Base-by-base conservation (phyloP, 106 monocot species). In the Dendrobium catenatum region DNA sequence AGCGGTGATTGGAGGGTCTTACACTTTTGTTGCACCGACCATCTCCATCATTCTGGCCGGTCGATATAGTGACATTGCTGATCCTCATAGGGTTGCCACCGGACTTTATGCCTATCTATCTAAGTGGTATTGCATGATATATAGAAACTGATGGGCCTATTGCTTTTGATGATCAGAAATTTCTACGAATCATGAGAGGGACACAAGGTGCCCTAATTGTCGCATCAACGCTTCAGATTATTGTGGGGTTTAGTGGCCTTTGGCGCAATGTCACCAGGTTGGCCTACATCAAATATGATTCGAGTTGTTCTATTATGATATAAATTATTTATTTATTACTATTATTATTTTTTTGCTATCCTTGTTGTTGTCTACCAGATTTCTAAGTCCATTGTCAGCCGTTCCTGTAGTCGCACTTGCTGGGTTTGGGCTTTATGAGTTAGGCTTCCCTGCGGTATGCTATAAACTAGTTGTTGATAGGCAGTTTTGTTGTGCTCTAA, bases 181-280 rank as follows among this genome's bases (percentile, higher is more conserved):
- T 99, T 77, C 77, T 88, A 47, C 88, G 83, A 1, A 95, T 91
- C 64, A 99, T 99, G 95, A 89, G 98, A n/a, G 98, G 93, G 74
- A 99, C 95, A 8, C 98, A 99, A 85, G 98, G 98, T 22, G 95
- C 98, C 20, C 83, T 99, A 19, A 99, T 99, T 82, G 95, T 93
- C 73, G 98, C 95, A 72, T 99, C 98, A 18, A 89, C 98, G 4
- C 86, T 99, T 73, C 98, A 93, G 70, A 99, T 95, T 18, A 91
- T 99, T 40, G 56, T 95, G 17, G 95, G 98, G 6, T 99, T 99
- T 81, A 99, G 98, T 82, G 98, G 98, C 51, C 93, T 99, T 54
- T 99, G 98, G 98, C 89, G 93, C 17, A 99, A 95, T 78, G 98
- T 99, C 41, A 91, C 98, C 1, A 93, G 98, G 97, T 98, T 81